A percentile compares a stretch with the other conserved stretches of the same genome.
These are phyloP conservation scores for Leishmania arabica DNA, from an alignment of 208 protist genomes.

Conservation along the genomic window DNA sequence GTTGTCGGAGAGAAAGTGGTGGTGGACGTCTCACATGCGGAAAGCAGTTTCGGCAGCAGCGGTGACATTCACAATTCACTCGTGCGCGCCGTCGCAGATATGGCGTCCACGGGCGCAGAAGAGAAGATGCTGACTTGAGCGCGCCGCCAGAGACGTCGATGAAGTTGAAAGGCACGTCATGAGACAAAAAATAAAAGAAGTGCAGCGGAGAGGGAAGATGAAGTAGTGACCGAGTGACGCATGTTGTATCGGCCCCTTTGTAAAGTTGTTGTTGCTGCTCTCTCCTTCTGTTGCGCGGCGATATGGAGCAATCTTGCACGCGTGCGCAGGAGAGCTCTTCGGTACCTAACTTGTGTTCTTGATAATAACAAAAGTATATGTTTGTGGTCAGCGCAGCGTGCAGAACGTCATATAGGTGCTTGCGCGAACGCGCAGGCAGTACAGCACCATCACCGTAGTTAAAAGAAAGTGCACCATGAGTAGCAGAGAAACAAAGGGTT, in stretches of 20 bases:
- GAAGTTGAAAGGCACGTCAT: not conserved
- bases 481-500: constrained; percentile 57
- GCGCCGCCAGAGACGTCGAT: not conserved
- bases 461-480: constrained; percentile 70
- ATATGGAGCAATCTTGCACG: not conserved
- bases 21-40: not conserved
- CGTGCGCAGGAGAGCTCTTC: not conserved
- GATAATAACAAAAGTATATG: not conserved
- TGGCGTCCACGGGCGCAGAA: not conserved
- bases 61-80: not conserved
- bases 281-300: not conserved
- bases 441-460: constrained; percentile 52
- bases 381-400: constrained; percentile 32
- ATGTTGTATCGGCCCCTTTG: not conserved
- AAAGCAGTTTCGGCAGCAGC: not conserved
- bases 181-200: not conserved
- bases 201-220: not conserved
- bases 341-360: not conserved
- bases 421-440: constrained; percentile 55
- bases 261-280: not conserved
- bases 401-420: constrained; percentile 59
- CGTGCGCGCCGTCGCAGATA: not conserved
- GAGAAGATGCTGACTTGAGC: not conserved
- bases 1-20: not conserved
- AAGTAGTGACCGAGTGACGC: not conserved